A percentile compares a stretch with the other conserved stretches of the same genome.
phyloP scores from a whole-genome alignment of 345 rosid genomes.

The Salix exigua region DNA sequence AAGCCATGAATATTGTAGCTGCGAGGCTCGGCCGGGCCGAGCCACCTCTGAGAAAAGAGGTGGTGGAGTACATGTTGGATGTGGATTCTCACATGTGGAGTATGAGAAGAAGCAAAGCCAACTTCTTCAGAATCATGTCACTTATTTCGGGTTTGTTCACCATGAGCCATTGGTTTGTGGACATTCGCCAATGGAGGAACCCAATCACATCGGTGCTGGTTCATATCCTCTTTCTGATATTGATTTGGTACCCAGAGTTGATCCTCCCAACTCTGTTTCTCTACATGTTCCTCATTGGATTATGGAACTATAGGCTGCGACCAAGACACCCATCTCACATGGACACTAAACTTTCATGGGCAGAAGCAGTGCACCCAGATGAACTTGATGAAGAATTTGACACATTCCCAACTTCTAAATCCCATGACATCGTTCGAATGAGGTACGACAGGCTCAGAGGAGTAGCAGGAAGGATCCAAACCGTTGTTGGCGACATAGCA shows the following conservation, averaged over 20 bases:
- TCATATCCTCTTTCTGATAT: constrained; percentile 57
- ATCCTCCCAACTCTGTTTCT: constrained; percentile 66
- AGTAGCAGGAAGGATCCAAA: constrained; percentile 76
- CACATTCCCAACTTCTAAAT: constrained; percentile 62
- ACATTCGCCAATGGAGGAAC: constrained; percentile 67
- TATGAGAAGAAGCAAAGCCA: constrained; percentile 90
- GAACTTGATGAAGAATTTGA: constrained; percentile 86
- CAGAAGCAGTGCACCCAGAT: constrained; percentile 38
- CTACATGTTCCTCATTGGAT: constrained; percentile 71
- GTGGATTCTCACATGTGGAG: constrained; percentile 89
- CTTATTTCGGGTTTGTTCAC: constrained; percentile 50
- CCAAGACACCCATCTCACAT: constrained; percentile 3
- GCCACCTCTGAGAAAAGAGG: constrained; percentile 81
- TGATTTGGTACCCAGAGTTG: constrained; percentile 70
- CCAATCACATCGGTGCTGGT: constrained; percentile 61
- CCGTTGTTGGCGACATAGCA: constrained; percentile 73
- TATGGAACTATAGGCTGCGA: constrained; percentile 69
- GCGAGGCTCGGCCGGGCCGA: constrained; percentile 73
- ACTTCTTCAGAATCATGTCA: constrained; percentile 74
- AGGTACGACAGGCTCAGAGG: constrained; percentile 77
- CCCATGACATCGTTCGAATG: constrained; percentile 54
- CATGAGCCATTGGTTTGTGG: constrained; percentile 50
- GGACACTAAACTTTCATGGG: background rate
- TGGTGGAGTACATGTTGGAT: constrained; percentile 81
- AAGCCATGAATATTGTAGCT: constrained; percentile 79